Percentiles rank a stretch among this genome's conserved stretches.
Conservation (phyloP, 352 stramenopile species). For the Lagenidium giganteum region DNA sequence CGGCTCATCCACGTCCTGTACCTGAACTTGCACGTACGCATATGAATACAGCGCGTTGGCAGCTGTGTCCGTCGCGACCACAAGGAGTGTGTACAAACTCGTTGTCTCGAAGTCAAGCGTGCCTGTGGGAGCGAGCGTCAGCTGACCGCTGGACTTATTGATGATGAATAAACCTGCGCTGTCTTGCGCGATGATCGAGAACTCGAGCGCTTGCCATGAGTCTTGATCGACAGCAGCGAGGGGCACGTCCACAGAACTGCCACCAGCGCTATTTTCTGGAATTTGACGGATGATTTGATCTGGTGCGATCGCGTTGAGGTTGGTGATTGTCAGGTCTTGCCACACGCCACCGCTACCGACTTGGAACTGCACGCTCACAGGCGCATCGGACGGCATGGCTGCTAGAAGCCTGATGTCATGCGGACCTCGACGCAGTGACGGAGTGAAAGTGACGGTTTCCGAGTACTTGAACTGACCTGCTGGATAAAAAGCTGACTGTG, state of each 20-base stretch:
- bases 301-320: constrained; percentile 2
- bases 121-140: constrained; percentile 3
- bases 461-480: constrained; percentile 8
- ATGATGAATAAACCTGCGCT: constrained; percentile 12
- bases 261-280: constrained; percentile 8
- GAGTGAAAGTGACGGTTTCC: constrained; percentile 1
- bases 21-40: constrained; percentile 8
- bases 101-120: constrained; percentile 17
- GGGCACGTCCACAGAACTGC: constrained; percentile 2
- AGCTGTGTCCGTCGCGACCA: constrained; percentile 8
- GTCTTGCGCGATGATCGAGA: constrained; percentile 10
- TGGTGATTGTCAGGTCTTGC: constrained; percentile 1
- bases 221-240: constrained; percentile 11
- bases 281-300: constrained; percentile 2
- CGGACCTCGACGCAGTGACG: constrained; percentile 4
- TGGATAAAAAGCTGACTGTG: constrained; percentile 2
- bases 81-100: constrained; percentile 5
- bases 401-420: constrained; percentile 12
- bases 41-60: not conserved
- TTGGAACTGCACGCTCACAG: constrained; percentile 4
- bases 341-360: constrained; percentile 4
- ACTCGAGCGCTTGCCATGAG: not conserved
- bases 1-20: constrained; percentile 22
- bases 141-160: constrained; percentile 11
- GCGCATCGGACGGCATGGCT: not conserved